Evolutionary conservation across 164 flowering plant species (phyloP).

Genomic region (Malania oleifera): DNA sequence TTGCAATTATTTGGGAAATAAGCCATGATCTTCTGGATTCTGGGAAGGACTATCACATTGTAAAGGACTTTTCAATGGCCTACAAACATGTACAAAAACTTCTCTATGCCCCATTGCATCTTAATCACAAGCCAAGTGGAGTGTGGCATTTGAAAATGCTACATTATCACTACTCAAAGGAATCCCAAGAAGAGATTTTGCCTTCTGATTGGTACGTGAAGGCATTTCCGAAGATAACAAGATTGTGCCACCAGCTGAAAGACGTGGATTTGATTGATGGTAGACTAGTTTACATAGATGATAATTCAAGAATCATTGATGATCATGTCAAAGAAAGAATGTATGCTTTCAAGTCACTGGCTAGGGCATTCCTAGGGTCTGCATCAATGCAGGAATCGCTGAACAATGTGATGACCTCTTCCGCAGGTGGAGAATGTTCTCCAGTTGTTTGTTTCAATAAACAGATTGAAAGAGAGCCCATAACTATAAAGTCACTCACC

Average conservation of each 20-base stretch:
- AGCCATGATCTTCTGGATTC: too few species aligned
- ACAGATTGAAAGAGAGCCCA: constrained; percentile 47
- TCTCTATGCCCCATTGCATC: constrained; percentile 14
- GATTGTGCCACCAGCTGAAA: constrained; percentile 35
- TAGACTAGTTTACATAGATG: constrained; percentile 36
- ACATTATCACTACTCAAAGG: constrained; percentile 31
- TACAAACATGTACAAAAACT: constrained; percentile 14
- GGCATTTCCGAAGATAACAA: constrained; percentile 32
- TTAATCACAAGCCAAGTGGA: constrained; percentile 10
- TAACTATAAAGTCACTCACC: constrained; percentile 49
- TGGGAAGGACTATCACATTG: too few species aligned
- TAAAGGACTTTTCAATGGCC: too few species aligned
- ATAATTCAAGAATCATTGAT: constrained; percentile 35
- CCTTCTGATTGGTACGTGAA: constrained; percentile 46
- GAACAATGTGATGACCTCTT: constrained; percentile 15
- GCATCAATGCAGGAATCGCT: constrained; percentile 41
- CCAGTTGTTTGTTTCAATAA: constrained; percentile 31
- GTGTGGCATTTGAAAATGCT: constrained; percentile 13
- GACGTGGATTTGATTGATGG: constrained; percentile 66
- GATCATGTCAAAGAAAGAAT: constrained; percentile 30
- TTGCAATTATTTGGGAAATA: too few species aligned
- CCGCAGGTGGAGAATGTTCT: constrained; percentile 1
- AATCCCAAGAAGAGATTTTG: constrained; percentile 19
- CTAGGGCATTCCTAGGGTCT: constrained; percentile 46
- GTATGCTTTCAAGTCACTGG: constrained; percentile 49